Conservation (phyloP, 805 yeast species). For the Tetrapisispora namnaoensis region DNA sequence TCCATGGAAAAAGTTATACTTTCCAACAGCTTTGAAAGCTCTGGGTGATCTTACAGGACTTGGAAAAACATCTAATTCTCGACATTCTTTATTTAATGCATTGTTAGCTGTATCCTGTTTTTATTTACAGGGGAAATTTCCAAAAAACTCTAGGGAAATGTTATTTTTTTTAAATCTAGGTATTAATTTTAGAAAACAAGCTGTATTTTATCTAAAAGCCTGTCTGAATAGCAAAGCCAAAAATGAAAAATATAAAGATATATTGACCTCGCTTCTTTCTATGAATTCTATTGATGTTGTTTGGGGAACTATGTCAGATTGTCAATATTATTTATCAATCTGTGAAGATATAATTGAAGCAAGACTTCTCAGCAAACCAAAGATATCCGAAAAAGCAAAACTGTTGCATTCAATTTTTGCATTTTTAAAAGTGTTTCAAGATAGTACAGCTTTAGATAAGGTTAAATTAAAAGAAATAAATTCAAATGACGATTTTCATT, state of each 20-base stretch:
- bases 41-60: constrained; percentile 69
- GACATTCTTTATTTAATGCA: constrained; percentile 70
- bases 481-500: background rate
- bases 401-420: constrained; percentile 71
- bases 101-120: constrained; percentile 74
- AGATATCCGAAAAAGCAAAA: constrained; percentile 64
- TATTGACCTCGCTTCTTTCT: constrained; percentile 69
- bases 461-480: constrained; percentile 9
- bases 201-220: constrained; percentile 53
- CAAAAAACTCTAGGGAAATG: constrained; percentile 57
- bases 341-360: constrained; percentile 67
- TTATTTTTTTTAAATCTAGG: constrained; percentile 64
- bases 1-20: constrained; percentile 83
- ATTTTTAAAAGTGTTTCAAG: constrained; percentile 65
- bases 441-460: constrained; percentile 43
- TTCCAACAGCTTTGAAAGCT: constrained; percentile 74
- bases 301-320: constrained; percentile 86
- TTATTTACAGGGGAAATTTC: constrained; percentile 63
- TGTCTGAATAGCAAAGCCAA: constrained; percentile 45
- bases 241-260: constrained; percentile 70
- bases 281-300: constrained; percentile 85
- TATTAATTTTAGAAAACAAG: constrained; percentile 63
- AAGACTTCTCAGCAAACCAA: constrained; percentile 56
- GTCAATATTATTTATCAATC: constrained; percentile 62
- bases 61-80: constrained; percentile 66